Percentiles rank a stretch among this genome's conserved stretches.
phyloP scores from a whole-genome alignment of 768 basidiomycete genomes.

The Hysterangium stoloniferum region DNA sequence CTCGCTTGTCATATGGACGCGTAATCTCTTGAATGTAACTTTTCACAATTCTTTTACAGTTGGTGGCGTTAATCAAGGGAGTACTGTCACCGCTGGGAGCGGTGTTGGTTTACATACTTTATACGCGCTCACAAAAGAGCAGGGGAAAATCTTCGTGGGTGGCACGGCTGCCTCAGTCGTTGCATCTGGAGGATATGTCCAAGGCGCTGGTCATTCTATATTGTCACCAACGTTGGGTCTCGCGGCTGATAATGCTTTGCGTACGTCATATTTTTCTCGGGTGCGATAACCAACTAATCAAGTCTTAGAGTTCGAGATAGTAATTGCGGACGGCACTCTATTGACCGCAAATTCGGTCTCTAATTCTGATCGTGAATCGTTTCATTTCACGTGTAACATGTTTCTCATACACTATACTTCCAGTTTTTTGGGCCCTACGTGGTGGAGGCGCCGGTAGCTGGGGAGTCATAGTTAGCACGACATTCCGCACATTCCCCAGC shows the following conservation, averaged over 20 bases:
- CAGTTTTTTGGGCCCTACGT: slow-evolving; percentile 20
- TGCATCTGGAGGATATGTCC: slow-evolving; percentile 27
- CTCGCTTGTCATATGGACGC: slow-evolving; percentile 35
- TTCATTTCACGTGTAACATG: not conserved
- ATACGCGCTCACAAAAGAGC: slow-evolving; percentile 17
- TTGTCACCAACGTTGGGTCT: slow-evolving; percentile 22
- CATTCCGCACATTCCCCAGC: slow-evolving; percentile 28
- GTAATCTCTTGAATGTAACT: slow-evolving; percentile 28
- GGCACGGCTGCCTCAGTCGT: slow-evolving; percentile 23
- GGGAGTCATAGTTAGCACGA: slow-evolving; percentile 32
- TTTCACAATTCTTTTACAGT: slow-evolving; percentile 21
- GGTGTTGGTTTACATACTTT: slow-evolving; percentile 20
- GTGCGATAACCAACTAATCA: not conserved
- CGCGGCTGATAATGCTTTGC: slow-evolving; percentile 23
- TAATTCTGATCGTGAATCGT: slow-evolving; percentile 20
- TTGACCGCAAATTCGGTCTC: slow-evolving; percentile 20
- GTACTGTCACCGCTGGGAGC: slow-evolving; percentile 23
- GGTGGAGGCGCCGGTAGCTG: slow-evolving; percentile 26
- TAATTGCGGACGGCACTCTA: slow-evolving; percentile 24
- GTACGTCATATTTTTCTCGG: slow-evolving; percentile 3
- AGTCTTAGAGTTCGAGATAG: slow-evolving; percentile 22
- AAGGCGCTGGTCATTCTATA: slow-evolving; percentile 26
- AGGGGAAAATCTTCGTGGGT: slow-evolving; percentile 21
- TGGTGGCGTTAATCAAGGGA: slow-evolving; percentile 17
- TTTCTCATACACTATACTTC: slow-evolving; percentile 2